phyloP scores from a whole-genome alignment of 164 flowering plant species.

The Vitis rotundifolia region DNA sequence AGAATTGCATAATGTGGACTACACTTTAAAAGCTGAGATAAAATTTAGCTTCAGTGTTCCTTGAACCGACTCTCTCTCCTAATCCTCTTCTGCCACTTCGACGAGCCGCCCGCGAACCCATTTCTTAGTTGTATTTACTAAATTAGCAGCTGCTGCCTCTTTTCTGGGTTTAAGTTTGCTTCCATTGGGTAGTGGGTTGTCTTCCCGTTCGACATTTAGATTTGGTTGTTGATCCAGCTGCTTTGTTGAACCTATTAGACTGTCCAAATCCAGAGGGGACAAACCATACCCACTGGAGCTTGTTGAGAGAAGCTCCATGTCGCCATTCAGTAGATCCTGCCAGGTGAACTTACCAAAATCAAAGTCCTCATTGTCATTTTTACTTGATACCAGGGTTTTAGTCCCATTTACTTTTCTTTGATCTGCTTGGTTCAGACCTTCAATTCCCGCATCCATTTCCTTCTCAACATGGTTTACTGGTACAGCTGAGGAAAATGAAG shows the following conservation, averaged over 20 bases:
- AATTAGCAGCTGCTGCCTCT: constrained; percentile 10
- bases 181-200: constrained; percentile 11
- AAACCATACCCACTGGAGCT: constrained; percentile 10
- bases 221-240: constrained; percentile 13
- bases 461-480: constrained; percentile 10
- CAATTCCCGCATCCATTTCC: constrained; percentile 9
- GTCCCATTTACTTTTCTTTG: constrained; percentile 25
- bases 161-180: not conserved
- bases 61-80: not conserved
- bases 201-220: constrained; percentile 2
- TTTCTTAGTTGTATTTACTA: constrained; percentile 30
- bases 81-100: constrained; percentile 35
- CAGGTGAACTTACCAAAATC: constrained; percentile 12
- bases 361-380: constrained; percentile 7
- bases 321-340: constrained; percentile 16
- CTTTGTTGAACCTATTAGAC: constrained; percentile 6
- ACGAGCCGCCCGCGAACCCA: constrained; percentile 73
- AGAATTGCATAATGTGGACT: too few species aligned
- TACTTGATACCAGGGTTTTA: not conserved
- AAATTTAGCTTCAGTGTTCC: too few species aligned
- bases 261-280: constrained; percentile 11
- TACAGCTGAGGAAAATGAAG: constrained; percentile 20
- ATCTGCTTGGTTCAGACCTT: constrained; percentile 1
- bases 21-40: too few species aligned
- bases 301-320: constrained; percentile 4